Evolutionary conservation across 345 rosid genomes (phyloP).

Genomic region (Brassica juncea): DNA sequence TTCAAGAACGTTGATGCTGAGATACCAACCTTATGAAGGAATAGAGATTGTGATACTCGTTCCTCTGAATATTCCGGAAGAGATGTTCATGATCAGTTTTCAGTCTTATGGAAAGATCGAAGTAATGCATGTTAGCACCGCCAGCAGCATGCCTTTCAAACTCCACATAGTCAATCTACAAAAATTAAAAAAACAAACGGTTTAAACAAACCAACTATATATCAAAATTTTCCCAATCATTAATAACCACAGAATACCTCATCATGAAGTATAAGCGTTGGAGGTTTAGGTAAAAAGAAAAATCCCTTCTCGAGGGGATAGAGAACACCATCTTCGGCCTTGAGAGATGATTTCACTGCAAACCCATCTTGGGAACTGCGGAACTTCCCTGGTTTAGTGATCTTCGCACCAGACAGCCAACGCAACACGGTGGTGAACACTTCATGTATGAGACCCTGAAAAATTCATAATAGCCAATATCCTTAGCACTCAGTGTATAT

Average conservation of each 20-base stretch:
- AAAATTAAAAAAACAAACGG: not conserved
- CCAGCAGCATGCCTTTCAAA: constrained; percentile 99
- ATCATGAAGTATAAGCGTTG: constrained; percentile 96
- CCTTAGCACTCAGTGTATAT: not conserved
- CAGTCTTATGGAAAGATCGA: constrained; percentile 87
- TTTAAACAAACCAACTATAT: constrained; percentile 2
- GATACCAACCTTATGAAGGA: constrained; percentile 69
- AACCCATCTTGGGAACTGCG: constrained; percentile 97
- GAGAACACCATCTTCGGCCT: constrained; percentile 95
- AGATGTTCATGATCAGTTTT: constrained; percentile 98
- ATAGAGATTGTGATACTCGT: constrained; percentile 88
- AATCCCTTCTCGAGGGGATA: constrained; percentile 98
- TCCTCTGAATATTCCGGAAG: constrained; percentile 94
- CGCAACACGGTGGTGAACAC: constrained; percentile 89
- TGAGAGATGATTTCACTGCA: constrained; percentile 96
- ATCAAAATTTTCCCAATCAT: not conserved
- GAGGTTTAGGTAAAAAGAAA: constrained; percentile 96
- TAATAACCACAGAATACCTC: constrained; percentile 56
- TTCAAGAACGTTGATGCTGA: not conserved
- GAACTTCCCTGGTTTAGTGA: constrained; percentile 96
- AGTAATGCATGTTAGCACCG: constrained; percentile 98
- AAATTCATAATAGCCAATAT: not conserved
- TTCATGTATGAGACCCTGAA: constrained; percentile 92
- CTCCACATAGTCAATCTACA: constrained; percentile 90
- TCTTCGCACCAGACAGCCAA: constrained; percentile 90